phyloP scores from a whole-genome alignment of 208 protist species.

The Trypanosoma platydactyli region DNA sequence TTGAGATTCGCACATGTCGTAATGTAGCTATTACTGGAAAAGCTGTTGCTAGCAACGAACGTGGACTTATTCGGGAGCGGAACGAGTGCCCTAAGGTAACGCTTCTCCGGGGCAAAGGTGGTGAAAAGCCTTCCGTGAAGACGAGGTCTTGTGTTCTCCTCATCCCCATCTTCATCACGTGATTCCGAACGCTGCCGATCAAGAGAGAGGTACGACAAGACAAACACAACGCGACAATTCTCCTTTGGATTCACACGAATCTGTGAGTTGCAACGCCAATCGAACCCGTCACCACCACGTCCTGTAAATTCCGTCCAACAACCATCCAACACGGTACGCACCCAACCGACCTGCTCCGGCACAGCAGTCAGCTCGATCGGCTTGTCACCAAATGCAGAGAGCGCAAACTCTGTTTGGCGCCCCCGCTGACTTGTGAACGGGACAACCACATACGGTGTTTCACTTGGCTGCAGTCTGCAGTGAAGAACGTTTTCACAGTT shows the following conservation, averaged over 20 bases:
- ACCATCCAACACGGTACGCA: slow-evolving; percentile 78
- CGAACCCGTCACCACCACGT: slow-evolving; percentile 74
- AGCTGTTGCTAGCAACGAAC: slow-evolving; percentile 86
- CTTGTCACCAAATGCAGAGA: slow-evolving; percentile 80
- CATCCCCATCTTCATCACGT: slow-evolving; percentile 72
- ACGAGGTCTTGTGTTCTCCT: slow-evolving; percentile 70
- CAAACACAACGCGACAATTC: slow-evolving; percentile 77
- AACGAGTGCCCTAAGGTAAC: slow-evolving; percentile 85
- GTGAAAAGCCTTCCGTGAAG: slow-evolving; percentile 88
- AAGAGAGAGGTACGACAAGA: slow-evolving; percentile 83
- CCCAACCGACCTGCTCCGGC: slow-evolving; percentile 87
- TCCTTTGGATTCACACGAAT: slow-evolving; percentile 60
- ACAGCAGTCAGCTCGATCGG: slow-evolving; percentile 82
- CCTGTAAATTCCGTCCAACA: slow-evolving; percentile 85
- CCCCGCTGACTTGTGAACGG: slow-evolving; percentile 88
- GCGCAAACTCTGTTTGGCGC: slow-evolving; percentile 79
- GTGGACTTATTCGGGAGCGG: slow-evolving; percentile 85
- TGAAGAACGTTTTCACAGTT: slow-evolving; percentile 92
- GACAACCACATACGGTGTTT: slow-evolving; percentile 86
- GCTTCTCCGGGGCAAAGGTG: slow-evolving; percentile 75
- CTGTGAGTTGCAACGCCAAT: slow-evolving; percentile 91
- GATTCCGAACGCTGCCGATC: slow-evolving; percentile 58
- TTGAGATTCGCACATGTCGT: slow-evolving; percentile 71
- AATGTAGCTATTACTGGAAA: slow-evolving; percentile 88
- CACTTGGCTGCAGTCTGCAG: slow-evolving; percentile 66